Base-by-base conservation (phyloP, 75 land plant genomes). In the Cryptomeria japonica region DNA sequence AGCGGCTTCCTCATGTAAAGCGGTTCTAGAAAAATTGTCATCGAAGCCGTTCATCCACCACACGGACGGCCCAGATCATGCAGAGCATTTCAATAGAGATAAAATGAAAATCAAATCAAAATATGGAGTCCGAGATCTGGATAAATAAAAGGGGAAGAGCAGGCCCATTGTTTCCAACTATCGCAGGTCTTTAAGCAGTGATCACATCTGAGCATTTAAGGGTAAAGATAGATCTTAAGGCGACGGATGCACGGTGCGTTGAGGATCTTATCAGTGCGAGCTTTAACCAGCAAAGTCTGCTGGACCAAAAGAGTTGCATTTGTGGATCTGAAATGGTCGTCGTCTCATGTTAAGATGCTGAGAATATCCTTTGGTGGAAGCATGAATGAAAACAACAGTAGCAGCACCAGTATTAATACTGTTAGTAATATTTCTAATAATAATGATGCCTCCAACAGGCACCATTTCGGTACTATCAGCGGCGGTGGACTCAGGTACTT, bases 51-150 rank as follows among this genome's bases (percentile, higher is more conserved):
- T 14, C 51, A 22, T 44, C 31, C n/a, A 28, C 47, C 84, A 25
- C 49, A 44, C 84, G 84, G 49, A 82, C 84, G 84, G 84, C 28
- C 84, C 49, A 44, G 51, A 82, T 32, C 37, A 32, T 25, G 77
- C 77, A 31, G 12, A 31, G 77, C 77, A 11, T 34, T 34, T 32
- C 77, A 10, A 73, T 10, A 58, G 5, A 18, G 22, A 22, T 22
- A 64, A 25, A 25, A 64, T 0, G 22, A 58, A 58, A 18, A 31
- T 28, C 34, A 73, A 31, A 73, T 31, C 37, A 32, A 32, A 73
- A 73, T 0, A 25, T 25, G 13, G 13, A 10, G 12, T 31, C 15
- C 37, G 14, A 73, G 77, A 73, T 34, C 77, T 73, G 37, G 36
- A 73, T 15, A 56, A 56, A 72, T 0, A n/a, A 8, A 31, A 72